A percentile compares a stretch with the other conserved stretches of the same genome.
These are phyloP conservation scores for Aspergillus costaricaensis DNA, from an alignment of 2,329 filamentous ascomycete genomes.

Conservation along the genomic window DNA sequence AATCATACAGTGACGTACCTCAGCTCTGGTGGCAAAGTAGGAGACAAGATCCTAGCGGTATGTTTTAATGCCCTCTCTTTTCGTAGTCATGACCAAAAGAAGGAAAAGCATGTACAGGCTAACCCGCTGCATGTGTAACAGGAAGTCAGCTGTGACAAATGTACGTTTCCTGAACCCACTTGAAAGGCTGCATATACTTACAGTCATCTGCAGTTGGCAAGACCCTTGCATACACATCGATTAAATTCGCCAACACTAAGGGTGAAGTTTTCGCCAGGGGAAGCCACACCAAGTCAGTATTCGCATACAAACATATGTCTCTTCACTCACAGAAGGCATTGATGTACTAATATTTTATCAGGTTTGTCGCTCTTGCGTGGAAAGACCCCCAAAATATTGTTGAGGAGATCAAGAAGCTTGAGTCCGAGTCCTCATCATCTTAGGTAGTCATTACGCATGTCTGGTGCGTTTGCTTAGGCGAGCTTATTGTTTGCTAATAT, in stretches of 20 bases:
- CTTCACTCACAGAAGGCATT: not conserved
- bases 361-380: slow-evolving; percentile 61
- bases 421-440: not conserved
- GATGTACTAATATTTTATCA: slow-evolving; percentile 23
- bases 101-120: slow-evolving; percentile 8
- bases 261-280: slow-evolving; percentile 64
- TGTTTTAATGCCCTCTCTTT: slow-evolving; percentile 19
- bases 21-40: slow-evolving; percentile 63
- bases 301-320: no score
- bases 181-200: slow-evolving; percentile 3
- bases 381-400: slow-evolving; percentile 64
- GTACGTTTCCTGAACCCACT: slow-evolving; percentile 40
- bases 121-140: slow-evolving; percentile 22
- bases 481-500: not conserved
- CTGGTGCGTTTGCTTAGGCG: slow-evolving; percentile 16
- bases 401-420: slow-evolving; percentile 48
- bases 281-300: slow-evolving; percentile 65
- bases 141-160: slow-evolving; percentile 67
- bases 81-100: no score
- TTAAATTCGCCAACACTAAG: slow-evolving; percentile 61
- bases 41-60: slow-evolving; percentile 59
- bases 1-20: slow-evolving; percentile 59
- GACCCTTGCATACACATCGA: slow-evolving; percentile 64
- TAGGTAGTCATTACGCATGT: no score
- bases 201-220: slow-evolving; percentile 56